Evolutionary conservation across 495 filamentous ascomycete genomes (phyloP), one percentile per base, ranked within the genome.

Genomic region (Penicillium canariense): DNA sequence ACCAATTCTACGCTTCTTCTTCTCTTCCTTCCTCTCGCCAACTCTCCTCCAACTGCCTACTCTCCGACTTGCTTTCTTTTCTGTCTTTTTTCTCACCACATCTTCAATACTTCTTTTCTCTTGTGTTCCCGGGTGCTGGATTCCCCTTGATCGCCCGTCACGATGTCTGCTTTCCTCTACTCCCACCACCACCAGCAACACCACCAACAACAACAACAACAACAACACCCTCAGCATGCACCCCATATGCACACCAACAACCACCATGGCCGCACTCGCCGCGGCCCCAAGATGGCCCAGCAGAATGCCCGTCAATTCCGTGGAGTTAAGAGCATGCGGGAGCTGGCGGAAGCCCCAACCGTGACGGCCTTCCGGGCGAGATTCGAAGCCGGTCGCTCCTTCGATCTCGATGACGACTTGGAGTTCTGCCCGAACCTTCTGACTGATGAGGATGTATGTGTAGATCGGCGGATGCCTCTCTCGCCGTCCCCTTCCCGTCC

Each of bases 401-500:
- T 99, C 67, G 94, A 99, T 61, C 78, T 99, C 60, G 93, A 97
- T 61, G 94, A 98, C 67, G 94, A 98, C 69, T 77, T 97, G 74
- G 87, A 96, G 69, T 98, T 98, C 73, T 97, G 94, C 68, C 94
- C 94, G 3, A 84, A 86, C 61, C 81, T 98, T 59, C 79, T 97
- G 77, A 96, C 92, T 22, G 92, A 97, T 69, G 91, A 86, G 73
- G 94, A 98, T 84, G 93, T 96, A 85, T 81, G 91, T 88, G 60
- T 45, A 50, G 53, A 52, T 55, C 31, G 32, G n/a, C 48, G n/a
- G 39, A 52, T 48, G 1, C 14, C 48, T 39, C n/a, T 27, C 26
- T 31, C 15, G 23, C 15, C 14, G 39, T 28, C 23, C 18, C 30
- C 39, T 9, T 17, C 15, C 26, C 26, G n/a, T 8, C 7, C 26